Percentiles rank a stretch among this genome's conserved stretches.
Evolutionary conservation across 2,329 filamentous ascomycete species (phyloP).

Genomic region (Dendrostoma leiphaemia): DNA sequence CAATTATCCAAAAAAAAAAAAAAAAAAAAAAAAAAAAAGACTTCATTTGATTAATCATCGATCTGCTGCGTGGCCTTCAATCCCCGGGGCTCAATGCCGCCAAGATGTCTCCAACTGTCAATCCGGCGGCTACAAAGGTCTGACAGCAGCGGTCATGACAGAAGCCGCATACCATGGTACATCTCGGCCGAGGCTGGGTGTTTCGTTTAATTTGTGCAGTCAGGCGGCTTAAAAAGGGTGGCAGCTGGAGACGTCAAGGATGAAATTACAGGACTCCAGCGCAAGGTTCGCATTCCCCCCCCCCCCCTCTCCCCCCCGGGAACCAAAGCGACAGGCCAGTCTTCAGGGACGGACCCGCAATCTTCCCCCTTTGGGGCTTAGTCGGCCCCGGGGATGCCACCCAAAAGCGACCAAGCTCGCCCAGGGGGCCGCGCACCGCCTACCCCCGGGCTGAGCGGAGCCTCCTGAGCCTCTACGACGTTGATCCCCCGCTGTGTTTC

Average conservation of each 20-base stretch:
- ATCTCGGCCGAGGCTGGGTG: background rate
- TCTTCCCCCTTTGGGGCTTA: conserved; percentile 10
- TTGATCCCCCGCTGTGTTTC: conserved; percentile 6
- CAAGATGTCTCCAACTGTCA: no score
- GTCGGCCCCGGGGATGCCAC: background rate
- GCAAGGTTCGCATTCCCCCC: background rate
- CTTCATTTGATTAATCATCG: no score
- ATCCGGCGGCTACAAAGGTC: no score
- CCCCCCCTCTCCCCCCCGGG: conserved; percentile 1
- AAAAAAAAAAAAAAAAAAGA: no score
- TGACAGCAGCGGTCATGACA: no score
- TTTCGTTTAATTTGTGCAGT: background rate
- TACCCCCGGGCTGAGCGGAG: background rate
- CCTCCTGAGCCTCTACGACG: background rate
- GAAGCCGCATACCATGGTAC: background rate
- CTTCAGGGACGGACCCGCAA: background rate
- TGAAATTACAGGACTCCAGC: conserved; percentile 6
- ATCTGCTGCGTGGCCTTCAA: no score
- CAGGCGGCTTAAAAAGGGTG: background rate
- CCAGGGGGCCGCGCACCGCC: no score
- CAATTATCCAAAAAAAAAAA: no score
- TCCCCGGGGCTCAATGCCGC: no score
- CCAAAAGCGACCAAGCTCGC: background rate
- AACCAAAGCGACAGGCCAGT: background rate
- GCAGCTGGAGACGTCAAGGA: background rate